Base-by-base conservation (phyloP, 2,329 filamentous ascomycete genomes). In the Gaeumannomyces tritici region DNA sequence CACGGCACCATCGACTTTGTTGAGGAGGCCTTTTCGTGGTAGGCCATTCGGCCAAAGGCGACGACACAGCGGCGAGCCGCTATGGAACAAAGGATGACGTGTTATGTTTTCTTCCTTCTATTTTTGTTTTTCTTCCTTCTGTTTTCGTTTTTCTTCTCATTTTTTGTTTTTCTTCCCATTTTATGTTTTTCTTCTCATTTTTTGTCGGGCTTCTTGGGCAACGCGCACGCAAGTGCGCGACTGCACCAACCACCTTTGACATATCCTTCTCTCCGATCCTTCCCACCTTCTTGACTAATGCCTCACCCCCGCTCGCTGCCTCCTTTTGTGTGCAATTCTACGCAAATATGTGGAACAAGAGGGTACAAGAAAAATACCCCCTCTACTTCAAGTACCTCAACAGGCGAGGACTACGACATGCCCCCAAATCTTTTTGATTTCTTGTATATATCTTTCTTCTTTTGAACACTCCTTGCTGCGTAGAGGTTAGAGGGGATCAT, bases 21-120 rank as follows among this genome's bases (percentile, higher is more conserved):
- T 64, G 89, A 93, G 75, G 89, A 93, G 73, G 87, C 88, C 5
- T 93, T 93, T 75, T 80, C 80, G 3, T 84, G 81, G 81, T 84
- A 77, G 62, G n/a, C 31, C 31, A 2, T 21, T n/a, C 42, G 9
- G 8, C 7, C 4, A 51, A 28, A 42, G 29, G 42, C 42, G 42
- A 51, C 31, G 29, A n/a, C n/a, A n/a, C n/a, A n/a, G n/a, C n/a
- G n/a, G n/a, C n/a, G n/a, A n/a, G n/a, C n/a, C n/a, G n/a, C n/a
- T n/a, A n/a, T 21, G 35, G 8, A 8, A 42, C 12, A 15, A 42
- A 15, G 18, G 12, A 15, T 4, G 35, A 15, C 56, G 55, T 55
- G 55, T 63, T 51, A 31, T 56, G 31, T 56, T 42, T 33, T 33
- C 31, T 35, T 35, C 5, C 33, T 24, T 26, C 8, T 12, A 33